A percentile compares a stretch with the other conserved stretches of the same genome.
These are phyloP conservation scores for Phyllosticta citriasiana DNA, from an alignment of 2,329 filamentous ascomycete genomes.

Conservation along the genomic window DNA sequence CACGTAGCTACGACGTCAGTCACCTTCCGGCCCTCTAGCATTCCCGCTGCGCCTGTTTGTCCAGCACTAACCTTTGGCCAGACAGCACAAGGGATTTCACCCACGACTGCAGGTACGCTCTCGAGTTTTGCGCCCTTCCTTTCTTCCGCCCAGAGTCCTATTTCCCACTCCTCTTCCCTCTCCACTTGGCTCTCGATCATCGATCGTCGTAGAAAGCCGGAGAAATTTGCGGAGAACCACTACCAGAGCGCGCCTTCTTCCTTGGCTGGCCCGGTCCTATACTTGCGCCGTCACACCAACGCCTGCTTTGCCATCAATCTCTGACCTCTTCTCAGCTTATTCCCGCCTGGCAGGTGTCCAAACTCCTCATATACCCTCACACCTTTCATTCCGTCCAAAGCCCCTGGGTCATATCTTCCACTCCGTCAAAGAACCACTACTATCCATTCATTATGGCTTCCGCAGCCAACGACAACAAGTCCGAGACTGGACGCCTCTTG, in stretches of 20 bases:
- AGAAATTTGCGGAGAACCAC: neutral
- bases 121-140: neutral
- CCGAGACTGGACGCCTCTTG: conserved; percentile 48
- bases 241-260: neutral
- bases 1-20: neutral
- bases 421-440: neutral
- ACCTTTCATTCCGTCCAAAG: neutral
- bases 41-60: neutral
- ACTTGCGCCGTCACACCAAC: neutral
- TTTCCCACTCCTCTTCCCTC: neutral
- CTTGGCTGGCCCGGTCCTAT: neutral
- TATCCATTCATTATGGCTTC: conserved; percentile 18
- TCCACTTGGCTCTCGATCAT: neutral
- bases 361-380: neutral
- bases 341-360: neutral
- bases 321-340: neutral
- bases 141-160: neutral
- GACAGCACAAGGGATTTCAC: neutral
- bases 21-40: neutral
- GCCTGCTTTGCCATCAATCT: neutral
- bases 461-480: conserved; percentile 23
- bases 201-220: neutral
- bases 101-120: neutral
- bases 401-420: neutral
- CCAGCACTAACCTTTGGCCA: neutral